phyloP scores from a whole-genome alignment of 139 green algal genomes.

The Tetraselmis striata region DNA sequence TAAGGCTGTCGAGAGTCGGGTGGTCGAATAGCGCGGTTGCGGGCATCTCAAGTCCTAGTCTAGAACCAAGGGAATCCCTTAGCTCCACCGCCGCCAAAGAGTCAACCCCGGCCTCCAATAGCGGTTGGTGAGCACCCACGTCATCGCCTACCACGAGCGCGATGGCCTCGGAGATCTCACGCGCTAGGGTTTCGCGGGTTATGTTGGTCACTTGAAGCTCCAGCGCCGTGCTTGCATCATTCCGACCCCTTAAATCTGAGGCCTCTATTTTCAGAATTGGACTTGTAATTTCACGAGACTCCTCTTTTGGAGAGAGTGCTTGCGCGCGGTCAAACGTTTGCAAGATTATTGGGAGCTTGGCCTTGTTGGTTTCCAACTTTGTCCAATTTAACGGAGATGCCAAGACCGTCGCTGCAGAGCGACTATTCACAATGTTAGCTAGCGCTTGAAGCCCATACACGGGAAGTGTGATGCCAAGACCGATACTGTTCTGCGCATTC shows the following conservation, averaged over 20 bases:
- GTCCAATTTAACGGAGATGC: neutral
- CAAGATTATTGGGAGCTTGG: neutral
- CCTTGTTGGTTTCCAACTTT: neutral
- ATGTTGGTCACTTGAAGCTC: no score
- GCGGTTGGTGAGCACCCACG: neutral
- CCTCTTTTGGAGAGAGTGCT: neutral
- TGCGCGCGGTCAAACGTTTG: no score
- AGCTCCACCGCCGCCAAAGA: slow-evolving; percentile 18
- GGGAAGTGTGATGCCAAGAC: no score
- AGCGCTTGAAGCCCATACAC: no score
- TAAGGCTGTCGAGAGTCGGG: neutral
- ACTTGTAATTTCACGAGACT: neutral
- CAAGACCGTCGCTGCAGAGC: neutral
- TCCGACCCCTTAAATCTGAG: neutral
- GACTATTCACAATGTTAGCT: no score
- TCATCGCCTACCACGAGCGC: neutral
- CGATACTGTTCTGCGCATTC: neutral
- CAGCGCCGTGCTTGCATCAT: neutral
- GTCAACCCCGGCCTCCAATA: slow-evolving; percentile 21
- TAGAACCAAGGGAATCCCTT: neutral
- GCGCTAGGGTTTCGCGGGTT: no score
- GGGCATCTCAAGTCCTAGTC: neutral
- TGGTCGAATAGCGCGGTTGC: slow-evolving; percentile 2
- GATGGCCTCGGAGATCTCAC: neutral
- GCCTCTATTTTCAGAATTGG: neutral